Base-by-base conservation (phyloP, 2,329 filamentous ascomycete species). In the Sclerotiophoma versabilis region DNA sequence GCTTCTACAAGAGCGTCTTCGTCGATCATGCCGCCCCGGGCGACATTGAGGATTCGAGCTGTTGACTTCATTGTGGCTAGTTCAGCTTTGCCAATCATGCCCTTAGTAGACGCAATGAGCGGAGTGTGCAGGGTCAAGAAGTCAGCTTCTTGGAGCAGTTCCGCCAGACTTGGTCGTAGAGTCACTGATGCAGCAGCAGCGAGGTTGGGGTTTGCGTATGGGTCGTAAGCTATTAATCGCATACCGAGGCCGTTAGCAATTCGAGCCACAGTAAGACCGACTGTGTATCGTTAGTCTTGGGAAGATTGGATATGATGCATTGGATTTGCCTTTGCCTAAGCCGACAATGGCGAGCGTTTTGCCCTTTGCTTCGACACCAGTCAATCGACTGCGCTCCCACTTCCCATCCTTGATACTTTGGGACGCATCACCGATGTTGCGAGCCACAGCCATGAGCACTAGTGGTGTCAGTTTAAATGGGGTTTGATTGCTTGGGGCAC, bases 101-200 rank as follows among this genome's bases (percentile, higher is more conserved):
- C 89, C 53, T 88, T 81, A 0, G 91, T 95, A 5, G 87, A 89
- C 5, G 89, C 89, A 54, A 93, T 84, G 50, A 95, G 79, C 0
- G 91, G 91, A 0, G 90, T 93, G 68, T 95, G 91, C 9, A 93
- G 87, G 0, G 90, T 93, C 57, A 95, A 70, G 68, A 93, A 93
- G 73, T 93, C 90, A 1, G 87, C 84, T 22, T 81, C 79, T 1
- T 85, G 82, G 12, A 95, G 79, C 12, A 93, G 76, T 19, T 84
- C 83, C 3, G 79, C 75, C 15, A 92, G 76, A 1, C 78, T 81
- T 2, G 79, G 66, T n/a, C 86, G 79, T 1, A 91, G 75, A 34
- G 81, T 81, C 6, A 92, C 89, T 6, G 86, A 87, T 1, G 86
- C 87, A 17, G 87, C 82, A 3, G 81, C 79, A 2, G 90, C 90